Base-by-base conservation (phyloP, 1,284 basidiomycete species). In the Puccinia novopanici region DNA sequence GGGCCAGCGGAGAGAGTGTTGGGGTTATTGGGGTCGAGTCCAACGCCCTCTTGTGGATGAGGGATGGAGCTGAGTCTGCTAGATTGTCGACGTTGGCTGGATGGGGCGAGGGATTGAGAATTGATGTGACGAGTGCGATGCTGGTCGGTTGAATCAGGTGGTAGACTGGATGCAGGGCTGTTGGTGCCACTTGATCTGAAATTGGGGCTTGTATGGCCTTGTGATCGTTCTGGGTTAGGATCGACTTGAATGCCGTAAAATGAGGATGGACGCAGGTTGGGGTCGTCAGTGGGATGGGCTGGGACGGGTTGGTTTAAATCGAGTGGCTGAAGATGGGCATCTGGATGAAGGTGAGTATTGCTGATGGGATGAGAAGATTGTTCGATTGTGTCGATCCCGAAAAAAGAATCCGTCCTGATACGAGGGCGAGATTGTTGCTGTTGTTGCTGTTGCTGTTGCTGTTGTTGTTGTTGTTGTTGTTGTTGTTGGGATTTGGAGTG, bases 1-100 rank as follows among this genome's bases (percentile, higher is more conserved):
- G 84, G 83, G 15, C 82, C 81, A 12, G 83, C 61, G 9, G 78
- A 55, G 24, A 65, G 45, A 37, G 40, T 34, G 45, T 57, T 75
- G 27, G 59, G 34, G 52, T 74, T 50, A 17, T 63, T 75, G 12
- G 59, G 59, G 24, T 50, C 55, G 55, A 75, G n/a, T 9, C 45
- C 5, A 3, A 75, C 42, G 3, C 45, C 59, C 6, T 50, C 74
- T n/a, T 65, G 59, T 22, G 74, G 55, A 50, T 75, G 34, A 50
- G 57, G 45, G 9, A 63, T 50, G 19, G 74, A 75, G n/a, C 45
- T 42, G 27, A 75, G 50, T 63, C 59, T 12, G 19, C 24, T 54
- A 22, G 72, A 74, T 45, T 74, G 50, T 15, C 57, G 52, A 27
- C 54, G 57, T 37, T 74, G 52, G 54, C n/a, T 74, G 30, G 45